Evolutionary conservation across 192 early-diverging fungal genomes (phyloP).

Genomic region (Geosiphon pyriformis): DNA sequence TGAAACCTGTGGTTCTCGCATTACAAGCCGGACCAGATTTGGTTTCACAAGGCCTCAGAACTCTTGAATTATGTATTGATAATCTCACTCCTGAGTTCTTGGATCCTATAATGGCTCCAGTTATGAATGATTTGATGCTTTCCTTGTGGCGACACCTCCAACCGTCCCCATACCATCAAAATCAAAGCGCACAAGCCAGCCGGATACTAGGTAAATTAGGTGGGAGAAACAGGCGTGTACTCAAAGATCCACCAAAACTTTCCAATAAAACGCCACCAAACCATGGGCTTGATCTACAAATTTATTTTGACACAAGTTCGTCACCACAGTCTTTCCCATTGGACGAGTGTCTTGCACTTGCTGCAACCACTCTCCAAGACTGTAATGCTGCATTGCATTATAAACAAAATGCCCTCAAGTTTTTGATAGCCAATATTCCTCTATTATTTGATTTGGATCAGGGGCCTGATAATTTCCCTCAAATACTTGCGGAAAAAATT

Average conservation of each 20-base stretch:
- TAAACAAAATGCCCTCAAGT: conserved; percentile 56
- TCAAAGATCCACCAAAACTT: conserved; percentile 64
- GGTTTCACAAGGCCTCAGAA: conserved; percentile 92
- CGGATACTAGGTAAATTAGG: conserved; percentile 96
- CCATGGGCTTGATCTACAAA: conserved; percentile 51
- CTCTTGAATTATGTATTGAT: conserved; percentile 96
- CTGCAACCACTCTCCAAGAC: conserved; percentile 50
- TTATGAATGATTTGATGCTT: conserved; percentile 91
- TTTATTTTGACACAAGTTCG: conserved; percentile 51
- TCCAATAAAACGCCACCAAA: conserved; percentile 38
- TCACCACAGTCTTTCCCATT: conserved; percentile 51
- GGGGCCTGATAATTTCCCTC: conserved; percentile 38
- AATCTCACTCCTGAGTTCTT: conserved; percentile 96
- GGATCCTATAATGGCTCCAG: conserved; percentile 92
- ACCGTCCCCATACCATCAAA: conserved; percentile 77
- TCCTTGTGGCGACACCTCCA: conserved; percentile 89
- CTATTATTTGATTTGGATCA: conserved; percentile 63
- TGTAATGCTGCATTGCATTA: conserved; percentile 45
- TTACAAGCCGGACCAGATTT: conserved; percentile 87
- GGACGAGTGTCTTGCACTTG: conserved; percentile 51
- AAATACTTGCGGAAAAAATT: conserved; percentile 22
- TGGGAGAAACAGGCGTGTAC: conserved; percentile 88
- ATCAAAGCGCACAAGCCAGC: conserved; percentile 79
- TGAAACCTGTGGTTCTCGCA: conserved; percentile 94
- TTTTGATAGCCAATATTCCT: conserved; percentile 61